Conservation (phyloP, 768 basidiomycete species). For the Amanita rimosa region DNA sequence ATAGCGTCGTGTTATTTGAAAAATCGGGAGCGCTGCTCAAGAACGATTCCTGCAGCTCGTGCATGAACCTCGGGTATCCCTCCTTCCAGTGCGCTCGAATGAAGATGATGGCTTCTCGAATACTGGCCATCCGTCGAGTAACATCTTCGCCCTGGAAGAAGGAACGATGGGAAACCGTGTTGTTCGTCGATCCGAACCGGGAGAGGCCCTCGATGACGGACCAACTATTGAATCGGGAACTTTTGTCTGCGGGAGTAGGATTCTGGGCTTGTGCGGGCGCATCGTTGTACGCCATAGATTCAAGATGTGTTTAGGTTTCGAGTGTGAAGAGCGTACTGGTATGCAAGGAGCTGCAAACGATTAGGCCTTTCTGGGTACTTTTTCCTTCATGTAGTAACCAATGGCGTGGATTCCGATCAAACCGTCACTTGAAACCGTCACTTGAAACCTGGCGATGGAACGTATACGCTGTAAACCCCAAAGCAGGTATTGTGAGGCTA, state of each 20-base stretch:
- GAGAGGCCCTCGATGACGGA: conserved; percentile 5
- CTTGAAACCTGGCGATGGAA: no score
- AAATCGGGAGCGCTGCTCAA: conserved; percentile 5
- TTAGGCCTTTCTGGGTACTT: neutral
- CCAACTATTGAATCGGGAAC: conserved; percentile 6
- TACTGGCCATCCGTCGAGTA: conserved; percentile 8
- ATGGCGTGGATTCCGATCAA: neutral
- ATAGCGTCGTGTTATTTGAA: conserved; percentile 5
- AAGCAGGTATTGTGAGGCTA: no score
- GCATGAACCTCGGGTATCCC: conserved; percentile 10
- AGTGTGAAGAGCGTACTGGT: neutral
- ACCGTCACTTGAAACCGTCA: no score
- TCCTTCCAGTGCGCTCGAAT: conserved; percentile 11
- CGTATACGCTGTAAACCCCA: neutral
- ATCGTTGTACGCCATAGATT: neutral
- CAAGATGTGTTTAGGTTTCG: neutral
- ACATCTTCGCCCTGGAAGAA: conserved; percentile 13
- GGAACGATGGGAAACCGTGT: conserved; percentile 2
- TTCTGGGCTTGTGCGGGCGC: neutral
- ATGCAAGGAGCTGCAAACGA: neutral
- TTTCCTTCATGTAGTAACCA: neutral
- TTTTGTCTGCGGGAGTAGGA: neutral
- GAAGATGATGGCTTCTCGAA: conserved; percentile 10
- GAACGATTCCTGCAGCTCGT: conserved; percentile 9
- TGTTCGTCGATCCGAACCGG: conserved; percentile 3